Percentiles rank a stretch among this genome's conserved stretches.
Conservation (phyloP, 371 early-diverging fungal genomes). For the Apophysomyces trapeziformis region DNA sequence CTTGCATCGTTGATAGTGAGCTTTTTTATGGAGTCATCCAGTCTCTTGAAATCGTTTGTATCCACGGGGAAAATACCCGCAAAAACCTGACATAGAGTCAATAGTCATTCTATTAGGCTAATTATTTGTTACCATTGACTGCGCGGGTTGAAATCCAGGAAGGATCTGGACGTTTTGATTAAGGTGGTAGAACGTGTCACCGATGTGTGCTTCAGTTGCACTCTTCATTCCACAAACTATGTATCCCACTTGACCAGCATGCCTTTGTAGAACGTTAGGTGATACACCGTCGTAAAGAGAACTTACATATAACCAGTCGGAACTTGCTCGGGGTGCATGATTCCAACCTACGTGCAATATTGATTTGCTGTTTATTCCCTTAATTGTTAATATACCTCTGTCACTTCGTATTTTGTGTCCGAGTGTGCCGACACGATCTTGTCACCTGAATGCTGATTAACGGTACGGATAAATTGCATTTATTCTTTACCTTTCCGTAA, state of each 20-base stretch:
- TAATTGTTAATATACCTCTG: constrained; percentile 51
- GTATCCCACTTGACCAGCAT: constrained; percentile 97
- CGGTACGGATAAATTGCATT: background rate
- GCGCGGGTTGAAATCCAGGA: constrained; percentile 93
- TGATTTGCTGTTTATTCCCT: background rate
- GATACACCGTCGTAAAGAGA: background rate
- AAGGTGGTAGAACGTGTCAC: constrained; percentile 90
- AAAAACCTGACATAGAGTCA: constrained; percentile 61
- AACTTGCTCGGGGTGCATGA: constrained; percentile 91
- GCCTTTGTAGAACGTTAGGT: constrained; percentile 35
- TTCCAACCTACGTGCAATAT: constrained; percentile 66
- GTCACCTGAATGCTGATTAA: constrained; percentile 61
- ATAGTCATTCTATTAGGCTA: background rate
- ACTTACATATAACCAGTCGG: constrained; percentile 78
- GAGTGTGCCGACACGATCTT: constrained; percentile 81
- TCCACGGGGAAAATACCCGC: constrained; percentile 95
- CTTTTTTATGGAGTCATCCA: constrained; percentile 91
- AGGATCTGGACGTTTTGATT: constrained; percentile 68
- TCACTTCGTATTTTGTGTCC: constrained; percentile 82
- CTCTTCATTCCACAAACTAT: constrained; percentile 92
- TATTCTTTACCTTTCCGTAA: constrained; percentile 67
- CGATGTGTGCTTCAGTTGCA: constrained; percentile 92
- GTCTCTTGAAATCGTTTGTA: constrained; percentile 81
- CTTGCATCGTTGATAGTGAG: constrained; percentile 95
- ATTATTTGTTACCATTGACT: constrained; percentile 73